These are phyloP conservation scores for Panicum virgatum DNA, from an alignment of 202 grass and related monocot species.

Conservation along the genomic window DNA sequence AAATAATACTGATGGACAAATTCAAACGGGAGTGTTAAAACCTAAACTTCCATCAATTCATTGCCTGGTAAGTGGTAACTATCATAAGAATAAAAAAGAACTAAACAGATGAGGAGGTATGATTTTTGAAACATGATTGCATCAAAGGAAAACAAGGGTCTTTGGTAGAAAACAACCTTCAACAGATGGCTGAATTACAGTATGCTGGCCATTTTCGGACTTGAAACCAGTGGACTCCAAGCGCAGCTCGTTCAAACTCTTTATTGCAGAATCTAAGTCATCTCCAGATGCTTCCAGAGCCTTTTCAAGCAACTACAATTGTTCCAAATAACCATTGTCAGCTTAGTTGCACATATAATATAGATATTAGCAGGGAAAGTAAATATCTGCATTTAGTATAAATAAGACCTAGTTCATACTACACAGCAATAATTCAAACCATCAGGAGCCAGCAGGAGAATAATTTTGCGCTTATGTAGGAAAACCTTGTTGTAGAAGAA, in stretches of 20 bases:
- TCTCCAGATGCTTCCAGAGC: slow-evolving; percentile 85
- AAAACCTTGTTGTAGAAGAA: no score
- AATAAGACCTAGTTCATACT: background rate
- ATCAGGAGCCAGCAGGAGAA: background rate
- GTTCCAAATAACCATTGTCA: slow-evolving; percentile 21
- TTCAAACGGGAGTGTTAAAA: background rate
- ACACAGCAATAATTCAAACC: background rate
- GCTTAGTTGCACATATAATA: background rate
- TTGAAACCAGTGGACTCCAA: slow-evolving; percentile 58
- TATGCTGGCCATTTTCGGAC: slow-evolving; percentile 49
- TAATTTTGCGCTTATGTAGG: background rate
- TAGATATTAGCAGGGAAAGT: background rate
- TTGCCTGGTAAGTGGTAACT: no score
- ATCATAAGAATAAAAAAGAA: no score
- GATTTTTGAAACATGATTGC: background rate
- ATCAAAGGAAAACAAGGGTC: background rate
- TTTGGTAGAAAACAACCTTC: slow-evolving; percentile 58
- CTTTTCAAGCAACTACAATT: slow-evolving; percentile 81
- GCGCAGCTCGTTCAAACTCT: slow-evolving; percentile 75
- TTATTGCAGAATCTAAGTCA: slow-evolving; percentile 89
- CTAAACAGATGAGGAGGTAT: no score
- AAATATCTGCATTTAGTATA: background rate
- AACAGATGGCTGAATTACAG: slow-evolving; percentile 30
- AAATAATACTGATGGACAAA: background rate
- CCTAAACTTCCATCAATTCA: background rate